Evolutionary conservation across 805 yeast species (phyloP).

Genomic region (Schizosaccharomyces cryophilus): DNA sequence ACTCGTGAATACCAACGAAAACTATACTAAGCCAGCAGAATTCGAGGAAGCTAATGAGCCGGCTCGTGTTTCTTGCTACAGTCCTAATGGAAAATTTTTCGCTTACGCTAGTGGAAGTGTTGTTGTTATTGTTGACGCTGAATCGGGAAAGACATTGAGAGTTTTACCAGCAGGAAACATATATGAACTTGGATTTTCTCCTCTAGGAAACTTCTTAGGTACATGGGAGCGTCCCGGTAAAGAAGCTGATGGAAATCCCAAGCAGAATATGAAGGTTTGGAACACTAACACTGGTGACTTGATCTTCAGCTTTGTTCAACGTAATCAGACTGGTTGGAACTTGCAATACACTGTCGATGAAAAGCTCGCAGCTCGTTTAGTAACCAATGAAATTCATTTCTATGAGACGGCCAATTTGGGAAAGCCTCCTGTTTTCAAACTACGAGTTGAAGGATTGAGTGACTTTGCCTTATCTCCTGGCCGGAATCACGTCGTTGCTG

Average conservation of each 20-base stretch:
- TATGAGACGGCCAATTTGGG: slow-evolving; percentile 25
- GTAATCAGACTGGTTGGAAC: slow-evolving; percentile 67
- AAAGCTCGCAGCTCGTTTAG: slow-evolving; percentile 35
- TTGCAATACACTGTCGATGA: slow-evolving; percentile 79
- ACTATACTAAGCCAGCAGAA: slow-evolving; percentile 13
- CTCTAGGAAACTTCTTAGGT: slow-evolving; percentile 54
- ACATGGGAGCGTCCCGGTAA: slow-evolving; percentile 66
- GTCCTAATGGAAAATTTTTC: background rate
- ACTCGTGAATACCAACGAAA: slow-evolving; percentile 25
- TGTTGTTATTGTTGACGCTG: background rate
- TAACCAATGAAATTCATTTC: slow-evolving; percentile 41
- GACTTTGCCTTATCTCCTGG: slow-evolving; percentile 66
- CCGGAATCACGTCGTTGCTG: slow-evolving; percentile 66
- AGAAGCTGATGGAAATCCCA: slow-evolving; percentile 22
- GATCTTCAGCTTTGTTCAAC: slow-evolving; percentile 42
- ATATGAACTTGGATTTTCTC: slow-evolving; percentile 70
- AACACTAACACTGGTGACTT: slow-evolving; percentile 25
- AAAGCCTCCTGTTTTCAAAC: slow-evolving; percentile 26
- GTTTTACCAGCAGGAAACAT: slow-evolving; percentile 26
- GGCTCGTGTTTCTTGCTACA: background rate
- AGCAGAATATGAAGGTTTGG: slow-evolving; percentile 60
- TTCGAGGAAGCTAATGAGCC: slow-evolving; percentile 8
- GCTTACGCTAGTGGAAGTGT: slow-evolving; percentile 9
- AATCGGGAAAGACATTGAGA: background rate
- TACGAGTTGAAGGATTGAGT: slow-evolving; percentile 27